Base-by-base conservation (phyloP, 2,329 filamentous ascomycete species). In the Aspergillus sp. region DNA sequence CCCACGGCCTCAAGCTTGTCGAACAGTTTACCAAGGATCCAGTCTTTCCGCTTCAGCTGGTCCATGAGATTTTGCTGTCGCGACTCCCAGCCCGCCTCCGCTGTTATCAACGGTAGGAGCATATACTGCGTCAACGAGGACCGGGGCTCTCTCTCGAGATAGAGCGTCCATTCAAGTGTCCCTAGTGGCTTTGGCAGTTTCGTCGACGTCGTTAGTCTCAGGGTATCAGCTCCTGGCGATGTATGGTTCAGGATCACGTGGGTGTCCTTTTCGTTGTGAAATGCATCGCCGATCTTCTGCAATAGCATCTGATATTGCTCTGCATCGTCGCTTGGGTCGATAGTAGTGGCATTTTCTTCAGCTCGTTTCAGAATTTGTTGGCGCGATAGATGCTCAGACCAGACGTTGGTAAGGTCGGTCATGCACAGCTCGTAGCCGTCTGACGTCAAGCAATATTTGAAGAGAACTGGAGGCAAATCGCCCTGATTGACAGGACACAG, bases 331-430 rank as follows among this genome's bases (percentile, higher is more conserved):
- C 80, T 82, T 2, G 86, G 84, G 69, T 88, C 86, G 59, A 88
- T 87, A 20, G 81, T 84, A 16, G 84, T 82, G 49, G 79, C 76
- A 54, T 78, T 72, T 12, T 79, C 69, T 20, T 77, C 72, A 6
- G 85, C 84, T 64, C 80, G 77, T 22, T 73, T 66, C 24, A 84
- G 67, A 36, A 88, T 81, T 12, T 78, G 73, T 45, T 73, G 66
- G 46, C 76, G 73, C 53, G 76, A 74, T 47, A 86, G 65, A 18
- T 70, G 73, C 68, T 86, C 83, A 29, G 76, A 76, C 86, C 86
- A 88, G 22, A 88, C 75, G 60, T 81, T 77, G 62, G 78, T 82
- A 45, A 88, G 74, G 67, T 88, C 86, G 22, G 85, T 87, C 20
- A 88, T 69, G 62, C 78, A 77, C 20, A 88, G 69, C 14, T 75